Percentiles rank a stretch among this genome's conserved stretches.
Evolutionary conservation across 345 rosid genomes (phyloP).

Genomic region (Salix arbutifolia): DNA sequence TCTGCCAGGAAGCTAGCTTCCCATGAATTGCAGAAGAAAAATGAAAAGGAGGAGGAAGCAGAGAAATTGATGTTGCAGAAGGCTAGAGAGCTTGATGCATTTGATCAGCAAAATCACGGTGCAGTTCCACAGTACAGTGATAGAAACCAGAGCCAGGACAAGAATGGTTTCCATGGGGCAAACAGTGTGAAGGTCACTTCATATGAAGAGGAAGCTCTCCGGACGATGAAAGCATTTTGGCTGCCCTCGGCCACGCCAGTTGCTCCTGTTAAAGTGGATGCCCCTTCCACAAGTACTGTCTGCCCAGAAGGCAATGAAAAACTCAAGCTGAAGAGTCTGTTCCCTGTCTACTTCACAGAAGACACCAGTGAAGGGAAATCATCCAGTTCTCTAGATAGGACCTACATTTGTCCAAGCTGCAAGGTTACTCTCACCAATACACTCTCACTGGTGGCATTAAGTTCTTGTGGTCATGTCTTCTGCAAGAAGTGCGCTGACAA

Average conservation of each 20-base stretch:
- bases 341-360: constrained; percentile 62
- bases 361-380: constrained; percentile 55
- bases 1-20: constrained; percentile 65
- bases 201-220: constrained; percentile 90
- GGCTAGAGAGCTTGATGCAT: constrained; percentile 83
- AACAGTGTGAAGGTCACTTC: constrained; percentile 90
- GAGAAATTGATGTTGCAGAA: constrained; percentile 63
- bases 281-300: constrained; percentile 58
- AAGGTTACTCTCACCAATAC: constrained; percentile 90
- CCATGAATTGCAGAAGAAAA: constrained; percentile 63
- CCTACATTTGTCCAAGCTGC: constrained; percentile 88
- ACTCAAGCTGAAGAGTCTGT: constrained; percentile 78
- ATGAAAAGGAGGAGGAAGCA: constrained; percentile 79
- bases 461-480: constrained; percentile 93
- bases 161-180: constrained; percentile 89
- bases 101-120: constrained; percentile 95
- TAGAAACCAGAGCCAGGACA: constrained; percentile 60
- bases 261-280: constrained; percentile 66
- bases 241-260: constrained; percentile 98
- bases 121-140: constrained; percentile 84
- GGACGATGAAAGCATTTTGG: constrained; percentile 98
- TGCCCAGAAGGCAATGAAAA: constrained; percentile 95
- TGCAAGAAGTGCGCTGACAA: constrained; percentile 90
- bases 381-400: constrained; percentile 55
- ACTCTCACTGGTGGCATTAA: constrained; percentile 61